These are phyloP conservation scores for Phytophthora foliorum DNA, from an alignment of 352 stramenopile genomes.

Conservation along the genomic window DNA sequence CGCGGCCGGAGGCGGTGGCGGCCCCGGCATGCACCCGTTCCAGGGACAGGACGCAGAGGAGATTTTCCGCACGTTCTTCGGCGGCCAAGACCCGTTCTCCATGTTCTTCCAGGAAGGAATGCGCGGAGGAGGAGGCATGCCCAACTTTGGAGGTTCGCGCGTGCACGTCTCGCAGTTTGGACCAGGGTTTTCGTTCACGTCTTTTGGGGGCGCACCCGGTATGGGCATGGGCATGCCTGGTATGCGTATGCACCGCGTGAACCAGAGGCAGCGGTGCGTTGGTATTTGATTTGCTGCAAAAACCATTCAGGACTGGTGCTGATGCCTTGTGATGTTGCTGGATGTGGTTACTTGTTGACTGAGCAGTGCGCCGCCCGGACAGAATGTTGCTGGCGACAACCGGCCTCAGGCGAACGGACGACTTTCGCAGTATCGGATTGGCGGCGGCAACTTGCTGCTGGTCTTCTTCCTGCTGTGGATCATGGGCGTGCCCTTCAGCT, in stretches of 20 bases:
- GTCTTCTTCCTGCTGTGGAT: conserved; percentile 84
- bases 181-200: conserved; percentile 80
- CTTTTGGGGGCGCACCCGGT: conserved; percentile 66
- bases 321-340: conserved; percentile 2
- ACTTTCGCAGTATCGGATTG: conserved; percentile 68
- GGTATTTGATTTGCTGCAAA: background rate
- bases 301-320: background rate
- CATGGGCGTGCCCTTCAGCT: conserved; percentile 83
- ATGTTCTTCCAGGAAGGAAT: conserved; percentile 88
- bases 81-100: conserved; percentile 83
- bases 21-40: conserved; percentile 60
- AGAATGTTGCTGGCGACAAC: conserved; percentile 39
- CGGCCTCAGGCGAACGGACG: conserved; percentile 43
- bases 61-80: conserved; percentile 87
- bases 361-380: conserved; percentile 39
- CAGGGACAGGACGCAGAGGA: conserved; percentile 83
- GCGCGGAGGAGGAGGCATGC: conserved; percentile 55
- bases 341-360: conserved; percentile 13
- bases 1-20: conserved; percentile 38
- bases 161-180: conserved; percentile 86
- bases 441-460: conserved; percentile 76
- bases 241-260: conserved; percentile 60
- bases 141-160: conserved; percentile 60
- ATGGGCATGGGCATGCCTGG: conserved; percentile 63
- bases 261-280: conserved; percentile 62